A percentile compares a stretch with the other conserved stretches of the same genome.
phyloP scores from a whole-genome alignment of 441 rosid species.

The Pelargonium citronellum region DNA sequence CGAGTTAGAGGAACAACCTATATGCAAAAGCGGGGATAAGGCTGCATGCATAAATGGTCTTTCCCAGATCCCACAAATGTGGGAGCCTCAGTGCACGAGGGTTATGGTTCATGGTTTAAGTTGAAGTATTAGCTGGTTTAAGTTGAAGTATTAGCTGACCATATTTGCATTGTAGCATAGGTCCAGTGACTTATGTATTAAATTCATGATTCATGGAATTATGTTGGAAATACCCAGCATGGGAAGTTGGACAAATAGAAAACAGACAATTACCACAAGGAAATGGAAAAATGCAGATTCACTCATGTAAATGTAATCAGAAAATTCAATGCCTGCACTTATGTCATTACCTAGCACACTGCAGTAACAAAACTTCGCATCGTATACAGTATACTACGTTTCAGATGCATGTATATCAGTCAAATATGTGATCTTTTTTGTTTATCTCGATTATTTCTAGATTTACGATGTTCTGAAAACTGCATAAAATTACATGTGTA shows the following conservation, averaged over 20 bases:
- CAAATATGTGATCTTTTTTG: not conserved
- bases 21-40: no score
- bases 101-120: not conserved
- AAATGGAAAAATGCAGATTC: not conserved
- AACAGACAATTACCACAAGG: not conserved
- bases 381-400: not conserved
- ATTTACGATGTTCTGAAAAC: constrained; percentile 3
- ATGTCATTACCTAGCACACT: not conserved
- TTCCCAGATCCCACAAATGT: no score
- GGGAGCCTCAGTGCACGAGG: no score
- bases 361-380: not conserved
- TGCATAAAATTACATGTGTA: constrained; percentile 3
- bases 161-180: not conserved
- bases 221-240: not conserved
- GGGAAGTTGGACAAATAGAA: not conserved
- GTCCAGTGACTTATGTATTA: not conserved
- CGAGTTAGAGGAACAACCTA: no score
- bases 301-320: not conserved
- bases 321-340: not conserved
- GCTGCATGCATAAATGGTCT: no score
- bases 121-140: not conserved
- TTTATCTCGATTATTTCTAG: constrained; percentile 5
- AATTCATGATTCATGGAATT: not conserved
- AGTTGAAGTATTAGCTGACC: not conserved
- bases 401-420: not conserved